Conservation (phyloP, 73 alveolate species). For the Paramecium tetraurelia region DNA sequence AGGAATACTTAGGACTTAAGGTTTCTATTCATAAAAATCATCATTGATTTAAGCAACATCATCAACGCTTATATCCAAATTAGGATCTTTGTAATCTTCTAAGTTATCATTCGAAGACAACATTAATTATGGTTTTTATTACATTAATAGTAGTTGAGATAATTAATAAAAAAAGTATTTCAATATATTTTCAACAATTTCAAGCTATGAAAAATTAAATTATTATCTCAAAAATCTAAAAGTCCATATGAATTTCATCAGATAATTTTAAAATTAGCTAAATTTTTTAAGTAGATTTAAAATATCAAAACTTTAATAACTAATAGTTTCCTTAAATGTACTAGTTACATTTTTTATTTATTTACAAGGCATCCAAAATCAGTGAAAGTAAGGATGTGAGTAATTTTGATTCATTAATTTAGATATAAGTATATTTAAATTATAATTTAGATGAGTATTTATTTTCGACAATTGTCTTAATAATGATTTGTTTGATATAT, state of each 20-base stretch:
- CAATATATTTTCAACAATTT: not conserved
- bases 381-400: too few species aligned
- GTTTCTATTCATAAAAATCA: not conserved
- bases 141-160: not conserved
- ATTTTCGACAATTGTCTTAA: too few species aligned
- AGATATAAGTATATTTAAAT: too few species aligned
- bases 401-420: too few species aligned
- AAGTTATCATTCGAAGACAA: not conserved
- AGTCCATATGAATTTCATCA: not conserved
- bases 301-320: not conserved
- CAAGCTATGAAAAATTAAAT: not conserved
- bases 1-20: not conserved
- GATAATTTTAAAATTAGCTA: not conserved
- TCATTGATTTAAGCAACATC: not conserved
- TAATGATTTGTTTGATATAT: too few species aligned
- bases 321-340: not conserved
- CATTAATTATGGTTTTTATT: not conserved
- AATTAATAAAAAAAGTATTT: not conserved
- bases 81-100: not conserved
- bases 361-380: too few species aligned
- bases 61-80: not conserved
- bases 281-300: not conserved
- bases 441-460: too few species aligned
- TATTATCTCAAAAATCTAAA: not conserved
- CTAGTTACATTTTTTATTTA: too few species aligned